Evolutionary conservation across 495 filamentous ascomycete species (phyloP).

Genomic region (Trichoderma asperelloides): DNA sequence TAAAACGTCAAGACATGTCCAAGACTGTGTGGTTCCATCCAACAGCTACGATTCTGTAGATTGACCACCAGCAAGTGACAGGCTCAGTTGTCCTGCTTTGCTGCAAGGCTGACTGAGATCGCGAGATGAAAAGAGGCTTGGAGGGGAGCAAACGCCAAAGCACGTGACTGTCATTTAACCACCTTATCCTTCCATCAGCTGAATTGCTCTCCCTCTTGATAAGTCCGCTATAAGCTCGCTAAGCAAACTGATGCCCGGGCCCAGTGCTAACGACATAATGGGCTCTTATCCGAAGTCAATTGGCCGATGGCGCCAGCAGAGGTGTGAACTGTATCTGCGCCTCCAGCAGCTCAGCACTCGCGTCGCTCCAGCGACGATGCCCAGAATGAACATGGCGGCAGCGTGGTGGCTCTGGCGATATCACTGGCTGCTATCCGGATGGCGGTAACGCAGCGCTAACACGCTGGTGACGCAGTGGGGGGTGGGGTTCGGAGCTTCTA

Average conservation of each 20-base stretch:
- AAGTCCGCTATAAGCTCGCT: too few species aligned
- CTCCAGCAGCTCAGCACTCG: not conserved
- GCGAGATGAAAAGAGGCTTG: not conserved
- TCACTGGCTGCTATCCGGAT: not conserved
- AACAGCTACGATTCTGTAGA: not conserved
- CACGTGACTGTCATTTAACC: not conserved
- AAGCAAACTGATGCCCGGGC: too few species aligned
- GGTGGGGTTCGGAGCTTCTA: not conserved
- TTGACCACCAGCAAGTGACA: not conserved
- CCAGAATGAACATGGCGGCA: not conserved
- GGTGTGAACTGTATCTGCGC: too few species aligned
- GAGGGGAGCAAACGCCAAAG: constrained; percentile 4
- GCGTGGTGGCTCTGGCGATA: not conserved
- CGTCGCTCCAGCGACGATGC: not conserved
- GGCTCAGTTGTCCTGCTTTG: not conserved
- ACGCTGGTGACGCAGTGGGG: not conserved
- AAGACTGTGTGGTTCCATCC: too few species aligned
- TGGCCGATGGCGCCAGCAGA: too few species aligned
- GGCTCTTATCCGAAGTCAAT: too few species aligned
- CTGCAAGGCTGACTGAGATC: not conserved
- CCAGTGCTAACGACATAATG: too few species aligned
- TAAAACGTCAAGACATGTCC: too few species aligned
- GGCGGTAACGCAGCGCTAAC: not conserved
- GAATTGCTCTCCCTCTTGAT: too few species aligned
- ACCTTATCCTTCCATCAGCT: too few species aligned